These are phyloP conservation scores for Podospora fimiseda DNA, from an alignment of 495 filamentous ascomycete genomes.

Conservation along the genomic window DNA sequence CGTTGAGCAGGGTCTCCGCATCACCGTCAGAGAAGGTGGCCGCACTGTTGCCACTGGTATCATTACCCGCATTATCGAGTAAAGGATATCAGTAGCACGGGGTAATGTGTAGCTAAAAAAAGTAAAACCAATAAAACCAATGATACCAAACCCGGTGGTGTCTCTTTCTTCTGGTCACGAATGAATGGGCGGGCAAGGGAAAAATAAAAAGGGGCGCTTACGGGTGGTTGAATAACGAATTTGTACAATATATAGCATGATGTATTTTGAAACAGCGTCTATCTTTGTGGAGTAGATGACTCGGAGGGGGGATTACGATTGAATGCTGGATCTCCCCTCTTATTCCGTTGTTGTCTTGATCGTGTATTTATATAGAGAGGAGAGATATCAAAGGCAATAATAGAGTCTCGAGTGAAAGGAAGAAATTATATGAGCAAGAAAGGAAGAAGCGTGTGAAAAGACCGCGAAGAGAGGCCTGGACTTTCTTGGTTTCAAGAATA, in stretches of 20 bases:
- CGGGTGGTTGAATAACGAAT: slow-evolving; percentile 8
- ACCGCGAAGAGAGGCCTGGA: background rate
- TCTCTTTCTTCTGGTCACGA: background rate
- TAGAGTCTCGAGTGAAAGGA: slow-evolving; percentile 13
- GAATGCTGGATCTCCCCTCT: slow-evolving; percentile 27
- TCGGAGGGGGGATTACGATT: too few relatives aligned
- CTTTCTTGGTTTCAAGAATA: background rate
- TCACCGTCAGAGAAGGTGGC: slow-evolving; percentile 95
- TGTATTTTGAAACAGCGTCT: slow-evolving; percentile 13
- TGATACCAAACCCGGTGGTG: background rate
- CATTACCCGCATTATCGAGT: slow-evolving; percentile 76
- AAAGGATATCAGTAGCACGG: slow-evolving; percentile 21
- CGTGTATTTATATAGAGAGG: slow-evolving; percentile 30
- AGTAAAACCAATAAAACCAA: background rate
- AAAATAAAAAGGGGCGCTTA: slow-evolving; percentile 6
- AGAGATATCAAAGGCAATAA: slow-evolving; percentile 23
- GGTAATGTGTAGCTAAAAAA: slow-evolving; percentile 3
- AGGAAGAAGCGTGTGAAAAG: background rate
- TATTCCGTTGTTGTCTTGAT: slow-evolving; percentile 25
- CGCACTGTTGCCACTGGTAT: slow-evolving; percentile 89
- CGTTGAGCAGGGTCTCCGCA: slow-evolving; percentile 80
- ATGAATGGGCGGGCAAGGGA: slow-evolving; percentile 2
- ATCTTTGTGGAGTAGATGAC: slow-evolving; percentile 10
- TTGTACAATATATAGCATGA: slow-evolving; percentile 19
- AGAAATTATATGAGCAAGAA: background rate